Evolutionary conservation across 1,139 yeast genomes (phyloP).

Genomic region (Geotrichum candidum): DNA sequence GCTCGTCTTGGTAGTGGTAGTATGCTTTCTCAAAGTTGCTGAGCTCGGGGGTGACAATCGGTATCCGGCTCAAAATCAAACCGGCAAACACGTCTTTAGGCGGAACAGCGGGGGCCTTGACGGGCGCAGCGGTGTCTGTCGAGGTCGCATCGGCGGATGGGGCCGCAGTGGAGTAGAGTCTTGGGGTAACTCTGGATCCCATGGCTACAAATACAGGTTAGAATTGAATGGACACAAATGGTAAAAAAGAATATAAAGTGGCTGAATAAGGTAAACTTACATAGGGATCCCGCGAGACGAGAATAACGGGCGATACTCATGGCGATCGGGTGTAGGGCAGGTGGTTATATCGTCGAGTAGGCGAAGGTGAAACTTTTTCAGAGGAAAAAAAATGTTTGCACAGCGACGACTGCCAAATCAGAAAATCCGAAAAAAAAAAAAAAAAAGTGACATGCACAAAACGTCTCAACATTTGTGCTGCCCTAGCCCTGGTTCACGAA

Average conservation of each 20-base stretch:
- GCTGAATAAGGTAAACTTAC: background rate
- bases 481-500: slow-evolving; percentile 6
- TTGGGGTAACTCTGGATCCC: slow-evolving; percentile 9
- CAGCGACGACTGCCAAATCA: slow-evolving; percentile 9
- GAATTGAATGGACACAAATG: background rate
- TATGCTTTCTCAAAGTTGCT: slow-evolving; percentile 68
- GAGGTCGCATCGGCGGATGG: slow-evolving; percentile 1
- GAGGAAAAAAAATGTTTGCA: background rate
- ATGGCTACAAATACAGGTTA: slow-evolving; percentile 3
- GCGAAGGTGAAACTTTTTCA: background rate
- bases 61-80: slow-evolving; percentile 68
- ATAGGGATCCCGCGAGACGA: slow-evolving; percentile 9
- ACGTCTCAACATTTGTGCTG: slow-evolving; percentile 6
- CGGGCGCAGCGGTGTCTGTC: slow-evolving; percentile 5
- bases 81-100: slow-evolving; percentile 31
- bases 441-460: slow-evolving; percentile 4
- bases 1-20: slow-evolving; percentile 76
- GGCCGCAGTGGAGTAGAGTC: slow-evolving; percentile 15
- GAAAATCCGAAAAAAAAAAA: slow-evolving; percentile 6
- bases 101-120: slow-evolving; percentile 5
- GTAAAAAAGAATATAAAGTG: background rate
- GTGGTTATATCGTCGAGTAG: background rate
- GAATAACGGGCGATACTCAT: slow-evolving; percentile 15
- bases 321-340: background rate
- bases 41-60: slow-evolving; percentile 74